These are phyloP conservation scores for Colletotrichum acutatum DNA, from an alignment of 2,329 filamentous ascomycete species.

Conservation along the genomic window DNA sequence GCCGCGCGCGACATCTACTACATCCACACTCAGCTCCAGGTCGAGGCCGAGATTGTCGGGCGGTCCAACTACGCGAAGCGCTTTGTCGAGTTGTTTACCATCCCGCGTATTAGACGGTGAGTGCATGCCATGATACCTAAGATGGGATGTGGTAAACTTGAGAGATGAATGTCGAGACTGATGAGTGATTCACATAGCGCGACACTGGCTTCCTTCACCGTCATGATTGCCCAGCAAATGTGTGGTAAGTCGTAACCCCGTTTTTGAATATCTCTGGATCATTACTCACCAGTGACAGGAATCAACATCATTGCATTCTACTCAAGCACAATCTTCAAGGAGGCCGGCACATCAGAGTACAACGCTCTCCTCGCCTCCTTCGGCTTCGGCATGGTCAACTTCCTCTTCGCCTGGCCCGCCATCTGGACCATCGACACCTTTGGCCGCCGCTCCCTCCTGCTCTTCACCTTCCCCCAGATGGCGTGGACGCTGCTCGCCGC, in stretches of 20 bases:
- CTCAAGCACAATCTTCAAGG: slow-evolving; percentile 56
- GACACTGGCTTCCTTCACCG: slow-evolving; percentile 68
- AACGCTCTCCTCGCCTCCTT: slow-evolving; percentile 62
- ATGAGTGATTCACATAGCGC: background rate
- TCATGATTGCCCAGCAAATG: slow-evolving; percentile 76
- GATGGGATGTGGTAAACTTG: background rate
- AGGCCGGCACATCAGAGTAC: slow-evolving; percentile 47
- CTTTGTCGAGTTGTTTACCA: slow-evolving; percentile 66
- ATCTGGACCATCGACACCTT: slow-evolving; percentile 76
- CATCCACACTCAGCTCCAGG: slow-evolving; percentile 55
- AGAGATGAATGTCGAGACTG: background rate
- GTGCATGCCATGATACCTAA: background rate
- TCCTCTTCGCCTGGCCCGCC: slow-evolving; percentile 73
- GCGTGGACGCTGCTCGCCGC: slow-evolving; percentile 65
- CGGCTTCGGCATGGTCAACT: slow-evolving; percentile 67
- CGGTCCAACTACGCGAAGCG: slow-evolving; percentile 57
- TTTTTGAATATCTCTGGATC: too few relatives aligned
- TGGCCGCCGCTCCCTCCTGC: slow-evolving; percentile 69
- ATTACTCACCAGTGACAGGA: slow-evolving; percentile 25
- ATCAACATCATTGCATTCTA: slow-evolving; percentile 64
- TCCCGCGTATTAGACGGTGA: slow-evolving; percentile 61
- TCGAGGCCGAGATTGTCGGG: slow-evolving; percentile 43
- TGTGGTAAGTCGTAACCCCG: slow-evolving; percentile 54
- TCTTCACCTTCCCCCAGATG: slow-evolving; percentile 77
- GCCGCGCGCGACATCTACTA: slow-evolving; percentile 73